Percentiles rank a stretch among this genome's conserved stretches.
Evolutionary conservation across 2,329 filamentous ascomycete genomes (phyloP).

Genomic region (Pseudogymnoascus pannorum): DNA sequence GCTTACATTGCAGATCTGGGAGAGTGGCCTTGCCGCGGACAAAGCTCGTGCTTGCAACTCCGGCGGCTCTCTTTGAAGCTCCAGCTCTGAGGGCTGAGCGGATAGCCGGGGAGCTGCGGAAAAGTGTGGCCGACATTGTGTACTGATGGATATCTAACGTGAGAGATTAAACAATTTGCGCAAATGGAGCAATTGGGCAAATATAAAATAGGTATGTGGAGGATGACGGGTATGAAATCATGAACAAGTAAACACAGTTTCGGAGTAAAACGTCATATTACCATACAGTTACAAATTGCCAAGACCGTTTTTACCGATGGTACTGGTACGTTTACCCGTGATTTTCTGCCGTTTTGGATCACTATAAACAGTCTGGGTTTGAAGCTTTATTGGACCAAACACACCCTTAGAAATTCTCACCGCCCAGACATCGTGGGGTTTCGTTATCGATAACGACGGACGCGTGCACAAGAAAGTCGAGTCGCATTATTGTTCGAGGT

Average conservation of each 20-base stretch:
- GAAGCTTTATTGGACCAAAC: neutral
- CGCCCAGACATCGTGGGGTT: neutral
- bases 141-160: neutral
- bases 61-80: conserved; percentile 55
- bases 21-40: conserved; percentile 85
- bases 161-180: neutral
- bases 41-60: conserved; percentile 66
- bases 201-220: neutral
- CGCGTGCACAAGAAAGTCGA: neutral
- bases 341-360: neutral
- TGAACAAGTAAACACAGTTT: conserved; percentile 1
- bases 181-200: neutral
- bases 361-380: neutral
- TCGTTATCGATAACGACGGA: neutral
- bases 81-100: conserved; percentile 66
- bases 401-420: neutral
- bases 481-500: neutral
- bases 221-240: conserved; percentile 1
- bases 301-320: neutral
- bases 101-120: conserved; percentile 60
- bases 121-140: conserved; percentile 67
- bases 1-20: conserved; percentile 73
- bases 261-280: conserved; percentile 8
- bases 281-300: neutral
- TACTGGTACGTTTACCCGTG: neutral